Base-by-base conservation (phyloP, 2,329 filamentous ascomycete species). In the Coniochaeta sp. region DNA sequence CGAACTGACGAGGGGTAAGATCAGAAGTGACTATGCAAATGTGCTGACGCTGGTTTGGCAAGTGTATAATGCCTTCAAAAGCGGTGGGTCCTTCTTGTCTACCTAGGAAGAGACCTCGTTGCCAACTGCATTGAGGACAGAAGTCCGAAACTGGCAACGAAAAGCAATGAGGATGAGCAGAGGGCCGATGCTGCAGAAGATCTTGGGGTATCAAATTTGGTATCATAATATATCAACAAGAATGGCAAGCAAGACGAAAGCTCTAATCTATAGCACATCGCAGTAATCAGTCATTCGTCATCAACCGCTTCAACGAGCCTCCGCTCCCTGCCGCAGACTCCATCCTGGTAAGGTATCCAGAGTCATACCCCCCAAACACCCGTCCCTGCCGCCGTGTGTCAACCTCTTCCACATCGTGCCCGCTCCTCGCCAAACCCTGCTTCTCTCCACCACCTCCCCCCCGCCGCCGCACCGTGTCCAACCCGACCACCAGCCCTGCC, bases 31-130 rank as follows among this genome's bases (percentile, higher is more conserved):
- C 4, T 64, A 67, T 3, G 62, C 55, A 14, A 34, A 56, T 26
- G 58, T 60, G 2, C 50, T 67, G 32, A 55, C 62, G 44, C 44
- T 34, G 9, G 60, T 62, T 4, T 72, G 69, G 68, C 61, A 63
- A 34, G 64, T 68, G 2, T 61, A 60, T 1, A 63, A 70, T 55
- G 69, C 61, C 2, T 70, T 72, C 58, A 60, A 61, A 1, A 64
- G 57, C 2, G 28, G 68, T 1, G 64, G 64, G 3, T 65, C 34
- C 32, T 68, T 14, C 24, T 65, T 12, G 60, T 62, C 1, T 59
- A 65, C 17, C 8, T 68, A 65, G 28, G 65, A 65, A 36, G 60
- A 68, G 42, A 59, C 71, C 1, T 22, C 57, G n/a, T 34, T 71
- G 44, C 50, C 67, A 12, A 60, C 58, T 16, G 64, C 67, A 30